Conservation (phyloP, 73 alveolate genomes). For the Uronychia setigera region DNA sequence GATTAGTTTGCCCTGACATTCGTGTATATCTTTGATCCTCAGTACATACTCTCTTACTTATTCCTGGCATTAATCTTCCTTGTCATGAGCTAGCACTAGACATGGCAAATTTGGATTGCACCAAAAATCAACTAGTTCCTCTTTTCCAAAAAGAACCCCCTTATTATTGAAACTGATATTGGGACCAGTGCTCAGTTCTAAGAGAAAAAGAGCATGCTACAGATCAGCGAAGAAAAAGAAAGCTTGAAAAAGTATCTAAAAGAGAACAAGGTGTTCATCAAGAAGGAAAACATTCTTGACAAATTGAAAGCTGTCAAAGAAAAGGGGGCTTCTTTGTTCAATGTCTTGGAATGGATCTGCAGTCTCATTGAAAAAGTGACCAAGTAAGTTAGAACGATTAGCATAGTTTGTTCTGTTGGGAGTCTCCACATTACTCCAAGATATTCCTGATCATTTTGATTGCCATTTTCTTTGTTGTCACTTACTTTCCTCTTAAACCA, state of each 20-base stretch:
- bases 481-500: not conserved
- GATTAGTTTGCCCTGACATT: not conserved
- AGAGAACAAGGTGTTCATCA: not conserved
- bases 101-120: not conserved
- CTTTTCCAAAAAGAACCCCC: not conserved
- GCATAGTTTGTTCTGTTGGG: not conserved
- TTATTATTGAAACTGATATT: not conserved
- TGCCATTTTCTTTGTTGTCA: conserved; percentile 2
- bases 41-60: conserved; percentile 1
- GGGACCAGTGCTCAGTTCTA: not conserved
- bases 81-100: not conserved
- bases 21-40: not conserved
- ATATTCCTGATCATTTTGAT: not conserved
- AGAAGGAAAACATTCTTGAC: not conserved
- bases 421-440: not conserved
- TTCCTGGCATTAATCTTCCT: not conserved
- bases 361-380: not conserved
- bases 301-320: not conserved
- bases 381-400: not conserved
- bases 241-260: not conserved
- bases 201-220: not conserved
- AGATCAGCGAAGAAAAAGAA: not conserved
- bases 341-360: not conserved
- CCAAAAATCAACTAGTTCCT: not conserved
- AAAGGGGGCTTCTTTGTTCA: not conserved